These are phyloP conservation scores for Climacium dendroides DNA, from an alignment of 225 moss, liverwort and hornwort genomes.

Conservation along the genomic window DNA sequence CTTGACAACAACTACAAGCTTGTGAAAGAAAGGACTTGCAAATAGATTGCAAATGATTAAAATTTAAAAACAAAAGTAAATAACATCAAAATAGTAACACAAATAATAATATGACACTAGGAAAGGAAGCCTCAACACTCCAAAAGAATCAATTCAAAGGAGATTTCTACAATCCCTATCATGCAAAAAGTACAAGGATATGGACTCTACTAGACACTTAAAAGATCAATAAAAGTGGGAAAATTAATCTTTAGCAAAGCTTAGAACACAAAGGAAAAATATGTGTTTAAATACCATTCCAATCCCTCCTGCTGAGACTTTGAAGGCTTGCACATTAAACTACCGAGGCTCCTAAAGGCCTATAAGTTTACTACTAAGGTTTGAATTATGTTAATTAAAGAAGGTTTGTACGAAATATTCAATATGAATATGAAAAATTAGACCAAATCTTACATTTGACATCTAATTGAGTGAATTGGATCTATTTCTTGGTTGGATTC, in stretches of 20 bases:
- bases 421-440: neutral
- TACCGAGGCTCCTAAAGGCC: neutral
- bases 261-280: too few species aligned
- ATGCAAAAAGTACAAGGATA: too few species aligned
- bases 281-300: neutral
- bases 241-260: neutral
- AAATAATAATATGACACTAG: neutral
- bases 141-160: too few species aligned
- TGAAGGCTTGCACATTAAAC: neutral
- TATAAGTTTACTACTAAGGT: neutral
- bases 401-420: rapidly evolving
- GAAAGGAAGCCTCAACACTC: neutral
- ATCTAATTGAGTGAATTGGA: neutral
- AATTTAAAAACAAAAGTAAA: too few species aligned
- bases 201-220: neutral
- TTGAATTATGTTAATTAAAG: neutral
- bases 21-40: neutral
- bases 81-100: neutral
- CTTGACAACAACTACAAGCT: neutral
- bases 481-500: neutral
- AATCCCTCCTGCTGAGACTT: neutral
- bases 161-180: neutral
- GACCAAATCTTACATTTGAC: too few species aligned
- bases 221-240: neutral
- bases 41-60: neutral